Evolutionary conservation across 1,284 basidiomycete genomes (phyloP).

Genomic region (Apiotrichum montevideense): DNA sequence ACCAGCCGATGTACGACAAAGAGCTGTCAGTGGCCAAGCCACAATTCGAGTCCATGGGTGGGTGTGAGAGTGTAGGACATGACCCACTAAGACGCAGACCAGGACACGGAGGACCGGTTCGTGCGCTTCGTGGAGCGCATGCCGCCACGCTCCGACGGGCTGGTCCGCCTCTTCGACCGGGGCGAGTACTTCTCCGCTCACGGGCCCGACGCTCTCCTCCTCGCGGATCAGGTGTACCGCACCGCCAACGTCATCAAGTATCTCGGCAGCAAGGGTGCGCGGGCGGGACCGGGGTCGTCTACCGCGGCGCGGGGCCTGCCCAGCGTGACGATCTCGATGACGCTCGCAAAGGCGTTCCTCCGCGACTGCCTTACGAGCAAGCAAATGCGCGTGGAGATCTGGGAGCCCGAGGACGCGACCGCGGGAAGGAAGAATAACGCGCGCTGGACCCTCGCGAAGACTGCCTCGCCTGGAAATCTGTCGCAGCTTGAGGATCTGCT

Average conservation of each 20-base stretch:
- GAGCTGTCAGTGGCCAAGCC: conserved; percentile 39
- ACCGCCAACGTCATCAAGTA: conserved; percentile 81
- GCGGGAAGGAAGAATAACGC: conserved; percentile 54
- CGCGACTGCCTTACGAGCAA: conserved; percentile 83
- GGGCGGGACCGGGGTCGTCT: neutral
- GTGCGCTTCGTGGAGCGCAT: conserved; percentile 65
- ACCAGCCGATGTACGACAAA: conserved; percentile 44
- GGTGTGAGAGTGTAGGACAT: neutral
- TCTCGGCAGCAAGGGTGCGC: conserved; percentile 48
- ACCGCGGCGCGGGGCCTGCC: conserved; percentile 52
- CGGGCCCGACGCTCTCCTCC: conserved; percentile 78
- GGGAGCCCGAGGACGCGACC: conserved; percentile 61
- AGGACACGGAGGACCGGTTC: conserved; percentile 66
- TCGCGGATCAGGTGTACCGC: conserved; percentile 72
- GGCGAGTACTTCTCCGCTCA: conserved; percentile 80
- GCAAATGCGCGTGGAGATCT: conserved; percentile 94
- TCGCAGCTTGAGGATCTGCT: conserved; percentile 90
- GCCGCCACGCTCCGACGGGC: conserved; percentile 52
- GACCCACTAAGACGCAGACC: conserved; percentile 43
- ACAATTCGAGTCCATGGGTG: conserved; percentile 42
- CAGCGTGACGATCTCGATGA: conserved; percentile 69
- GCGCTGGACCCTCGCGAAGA: conserved; percentile 71
- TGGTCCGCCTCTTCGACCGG: conserved; percentile 77
- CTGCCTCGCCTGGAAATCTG: conserved; percentile 84
- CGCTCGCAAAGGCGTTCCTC: conserved; percentile 78